Evolutionary conservation across 805 yeast genomes (phyloP), one percentile per base, ranked within the genome.

Genomic region (Wickerhamia fluorescens): DNA sequence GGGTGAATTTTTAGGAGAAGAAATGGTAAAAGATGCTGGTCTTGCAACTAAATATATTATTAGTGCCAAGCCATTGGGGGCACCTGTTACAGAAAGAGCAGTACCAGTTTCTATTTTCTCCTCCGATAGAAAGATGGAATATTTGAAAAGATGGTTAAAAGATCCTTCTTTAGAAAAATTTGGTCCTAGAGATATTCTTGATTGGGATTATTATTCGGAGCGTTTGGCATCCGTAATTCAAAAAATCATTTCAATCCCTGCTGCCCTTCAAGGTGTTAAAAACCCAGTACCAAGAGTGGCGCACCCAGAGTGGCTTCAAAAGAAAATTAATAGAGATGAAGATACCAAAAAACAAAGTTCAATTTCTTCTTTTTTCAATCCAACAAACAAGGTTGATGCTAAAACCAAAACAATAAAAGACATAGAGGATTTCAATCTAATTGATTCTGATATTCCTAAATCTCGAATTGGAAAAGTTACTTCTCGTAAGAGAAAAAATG

Each of bases 1-100:
- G 30, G 96, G 96, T 34, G 96, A 92, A 43, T 89, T 92, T 50
- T 66, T 92, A 41, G 98, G 98, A 9, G 87, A 80, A 38, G 95
- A 87, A 42, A 89, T 89, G 95, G 94, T 87, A 3, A 88, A 86
- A 45, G 97, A 87, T 55, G 87, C 88, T 35, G 97, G 98, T 37
- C 71, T 92, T 36, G 95, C 95, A 5, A 89, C 96, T 58, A 87
- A 86, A 53, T 92, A 86, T 58, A 79, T 92, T 53, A 88, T 92
- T 40, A 78, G 96, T 36, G 73, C 75, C 27, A 75, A 73, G 40
- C 98, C 99, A 1, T 45, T 68, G 13, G 80, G 79, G 24, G 80
- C 94, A 1, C 95, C 98, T 0, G 88, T 88, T 17, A 86, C 98
- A 0, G 97, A 89, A 47, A 70, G 99, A 41, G 98, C 99, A 0